These are phyloP conservation scores for Paraurostyla sp. DNA, from an alignment of 73 alveolate species.

Conservation along the genomic window DNA sequence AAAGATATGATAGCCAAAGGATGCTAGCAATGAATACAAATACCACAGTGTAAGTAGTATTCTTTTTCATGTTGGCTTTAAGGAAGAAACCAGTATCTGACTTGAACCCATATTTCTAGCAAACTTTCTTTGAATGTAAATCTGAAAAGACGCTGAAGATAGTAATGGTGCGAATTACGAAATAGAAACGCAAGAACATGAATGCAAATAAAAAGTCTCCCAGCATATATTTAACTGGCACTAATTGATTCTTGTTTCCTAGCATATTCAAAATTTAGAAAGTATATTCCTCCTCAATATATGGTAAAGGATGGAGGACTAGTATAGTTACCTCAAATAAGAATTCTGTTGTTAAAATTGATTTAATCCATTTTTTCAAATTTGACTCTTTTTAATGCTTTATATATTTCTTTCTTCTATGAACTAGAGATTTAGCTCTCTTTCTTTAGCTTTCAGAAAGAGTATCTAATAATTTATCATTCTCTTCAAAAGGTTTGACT, in stretches of 20 bases:
- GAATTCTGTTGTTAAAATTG: background rate
- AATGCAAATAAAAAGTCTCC: conserved; percentile 56
- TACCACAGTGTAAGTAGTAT: background rate
- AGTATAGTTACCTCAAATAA: background rate
- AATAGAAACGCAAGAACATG: conserved; percentile 51
- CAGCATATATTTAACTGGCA: conserved; percentile 15
- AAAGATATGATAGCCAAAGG: conserved; percentile 66
- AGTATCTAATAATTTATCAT: background rate
- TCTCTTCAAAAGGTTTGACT: background rate
- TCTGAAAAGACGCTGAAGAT: conserved; percentile 35
- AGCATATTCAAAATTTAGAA: conserved; percentile 47
- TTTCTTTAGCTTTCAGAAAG: background rate
- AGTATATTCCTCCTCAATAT: conserved; percentile 42
- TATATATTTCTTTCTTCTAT: background rate
- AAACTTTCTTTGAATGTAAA: background rate
- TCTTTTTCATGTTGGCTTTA: conserved; percentile 10
- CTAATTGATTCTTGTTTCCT: background rate
- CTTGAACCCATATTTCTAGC: background rate
- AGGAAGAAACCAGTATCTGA: background rate
- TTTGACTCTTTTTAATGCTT: background rate
- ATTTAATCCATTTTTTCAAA: background rate
- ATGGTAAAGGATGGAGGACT: conserved; percentile 41
- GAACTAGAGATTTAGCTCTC: background rate
- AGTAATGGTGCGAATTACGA: conserved; percentile 24
- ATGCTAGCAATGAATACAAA: background rate